Base-by-base conservation (phyloP, 1,284 basidiomycete species). In the Quambalaria eucalypti region DNA sequence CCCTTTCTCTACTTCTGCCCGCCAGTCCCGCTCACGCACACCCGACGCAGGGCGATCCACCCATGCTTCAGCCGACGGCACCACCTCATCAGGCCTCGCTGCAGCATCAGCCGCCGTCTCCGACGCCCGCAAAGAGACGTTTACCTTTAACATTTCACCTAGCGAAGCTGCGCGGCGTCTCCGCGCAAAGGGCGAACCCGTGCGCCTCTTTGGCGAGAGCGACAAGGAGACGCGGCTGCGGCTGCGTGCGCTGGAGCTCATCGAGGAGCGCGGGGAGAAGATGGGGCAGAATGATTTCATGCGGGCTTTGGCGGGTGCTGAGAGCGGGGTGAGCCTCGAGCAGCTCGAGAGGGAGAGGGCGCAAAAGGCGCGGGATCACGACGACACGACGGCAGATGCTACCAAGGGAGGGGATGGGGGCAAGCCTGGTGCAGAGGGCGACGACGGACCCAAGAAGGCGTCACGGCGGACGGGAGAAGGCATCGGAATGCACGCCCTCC, bases 171-270 rank as follows among this genome's bases (percentile, higher is more conserved):
- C 92, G 52, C 84, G 87, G 6, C 83, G 95, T 12, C 82, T 99
- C 26, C 85, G 95, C 33, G 80, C 83, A 26, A 93, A 93, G 74
- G 89, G 88, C 26, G 90, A 98, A 73, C 95, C 95, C 2, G 88
- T 98, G 60, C 84, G 90, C 8, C 80, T 98, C 2, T 99, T 99
- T 72, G 95, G 86, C 40, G 95, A 99, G 76, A 84, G 86, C 0
- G 93, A 98, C 78, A 89, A 90, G 77, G 95, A 97, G 48, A 82
- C 93, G 8, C 80, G 91, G 38, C 78, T 97, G 25, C 85, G 95
- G 16, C 77, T 99, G 25, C 84, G 93, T 54, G 91, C 93, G 0
- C 79, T 98, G 14, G 93, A 99, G 76, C 82, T 99, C 48, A 87
- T 95, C 59, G 92, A 73, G 49, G 65, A 66, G 50, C 64, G 52